Percentiles rank a stretch among this genome's conserved stretches.
These are phyloP conservation scores for Puccinia coronata DNA, from an alignment of 1,284 basidiomycete genomes.

Conservation along the genomic window DNA sequence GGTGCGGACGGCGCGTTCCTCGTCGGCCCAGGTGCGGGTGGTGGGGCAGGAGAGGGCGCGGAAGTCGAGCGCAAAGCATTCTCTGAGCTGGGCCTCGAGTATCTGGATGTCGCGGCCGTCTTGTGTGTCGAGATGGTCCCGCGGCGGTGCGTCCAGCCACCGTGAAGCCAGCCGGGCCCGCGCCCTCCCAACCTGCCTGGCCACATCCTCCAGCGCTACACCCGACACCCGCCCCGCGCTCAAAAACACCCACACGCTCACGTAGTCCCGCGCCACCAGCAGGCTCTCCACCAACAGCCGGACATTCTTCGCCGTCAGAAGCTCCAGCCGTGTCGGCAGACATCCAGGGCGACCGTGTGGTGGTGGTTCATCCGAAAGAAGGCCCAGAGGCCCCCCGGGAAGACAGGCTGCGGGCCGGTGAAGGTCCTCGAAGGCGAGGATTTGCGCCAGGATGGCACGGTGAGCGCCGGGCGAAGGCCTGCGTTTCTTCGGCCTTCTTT, in stretches of 20 bases:
- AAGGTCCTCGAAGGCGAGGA: background rate
- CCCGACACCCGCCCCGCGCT: background rate
- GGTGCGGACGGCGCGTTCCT: too few relatives aligned
- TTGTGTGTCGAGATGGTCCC: too few relatives aligned
- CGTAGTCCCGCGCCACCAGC: constrained; percentile 4
- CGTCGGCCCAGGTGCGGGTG: too few relatives aligned
- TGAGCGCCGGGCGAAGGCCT: constrained; percentile 17
- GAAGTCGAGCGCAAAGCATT: too few relatives aligned
- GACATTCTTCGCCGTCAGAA: constrained; percentile 1
- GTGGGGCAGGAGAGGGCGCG: too few relatives aligned
- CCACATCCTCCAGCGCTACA: background rate
- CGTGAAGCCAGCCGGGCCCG: background rate
- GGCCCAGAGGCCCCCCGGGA: background rate
- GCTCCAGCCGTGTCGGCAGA: background rate
- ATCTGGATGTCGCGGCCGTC: too few relatives aligned
- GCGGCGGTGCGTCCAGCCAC: too few relatives aligned
- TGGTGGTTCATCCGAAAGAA: background rate
- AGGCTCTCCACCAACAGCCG: constrained; percentile 1
- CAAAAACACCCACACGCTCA: background rate
- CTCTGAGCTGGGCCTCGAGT: too few relatives aligned
- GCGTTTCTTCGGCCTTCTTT: constrained; percentile 4
- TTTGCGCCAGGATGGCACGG: constrained; percentile 8
- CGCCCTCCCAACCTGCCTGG: background rate
- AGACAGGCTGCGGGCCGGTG: background rate
- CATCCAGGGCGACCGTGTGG: background rate